Percentiles rank a stretch among this genome's conserved stretches.
Conservation (phyloP, 805 yeast species). For the Saccharomycopsis oosterbeekiorum region DNA sequence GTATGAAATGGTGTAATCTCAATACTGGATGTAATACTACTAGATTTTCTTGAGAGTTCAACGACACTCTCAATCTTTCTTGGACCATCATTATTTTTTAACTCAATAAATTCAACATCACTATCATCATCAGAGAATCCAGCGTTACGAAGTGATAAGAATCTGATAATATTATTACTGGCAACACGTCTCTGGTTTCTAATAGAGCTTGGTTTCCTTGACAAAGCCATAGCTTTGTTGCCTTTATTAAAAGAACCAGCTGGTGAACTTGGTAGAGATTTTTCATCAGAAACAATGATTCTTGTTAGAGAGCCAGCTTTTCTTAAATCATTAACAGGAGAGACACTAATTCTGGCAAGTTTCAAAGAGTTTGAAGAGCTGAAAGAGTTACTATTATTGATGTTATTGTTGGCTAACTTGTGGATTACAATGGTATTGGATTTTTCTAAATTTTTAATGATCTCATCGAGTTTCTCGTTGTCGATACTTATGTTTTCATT, state of each 20-base stretch:
- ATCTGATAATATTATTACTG: not conserved
- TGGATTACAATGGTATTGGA: not conserved
- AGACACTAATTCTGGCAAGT: not conserved
- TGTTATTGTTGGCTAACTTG: not conserved
- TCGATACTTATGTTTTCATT: not conserved
- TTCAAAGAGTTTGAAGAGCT: not conserved
- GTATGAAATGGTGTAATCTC: not conserved
- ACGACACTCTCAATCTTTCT: not conserved
- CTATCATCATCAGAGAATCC: slow-evolving; percentile 1
- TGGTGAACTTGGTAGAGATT: not conserved
- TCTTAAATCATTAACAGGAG: not conserved
- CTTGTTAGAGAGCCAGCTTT: not conserved
- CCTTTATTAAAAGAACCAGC: not conserved
- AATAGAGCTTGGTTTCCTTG: not conserved
- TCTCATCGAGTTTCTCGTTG: not conserved
- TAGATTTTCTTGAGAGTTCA: not conserved
- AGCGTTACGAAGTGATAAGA: not conserved
- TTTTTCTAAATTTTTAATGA: not conserved
- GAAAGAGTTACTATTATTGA: not conserved
- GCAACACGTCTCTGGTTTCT: not conserved
- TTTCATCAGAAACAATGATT: not conserved
- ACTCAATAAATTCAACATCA: not conserved
- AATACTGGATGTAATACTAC: not conserved
- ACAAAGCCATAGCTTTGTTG: not conserved
- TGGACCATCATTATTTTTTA: not conserved